Evolutionary conservation across 2,329 filamentous ascomycete species (phyloP).

Genomic region (Colletotrichum aenigma): DNA sequence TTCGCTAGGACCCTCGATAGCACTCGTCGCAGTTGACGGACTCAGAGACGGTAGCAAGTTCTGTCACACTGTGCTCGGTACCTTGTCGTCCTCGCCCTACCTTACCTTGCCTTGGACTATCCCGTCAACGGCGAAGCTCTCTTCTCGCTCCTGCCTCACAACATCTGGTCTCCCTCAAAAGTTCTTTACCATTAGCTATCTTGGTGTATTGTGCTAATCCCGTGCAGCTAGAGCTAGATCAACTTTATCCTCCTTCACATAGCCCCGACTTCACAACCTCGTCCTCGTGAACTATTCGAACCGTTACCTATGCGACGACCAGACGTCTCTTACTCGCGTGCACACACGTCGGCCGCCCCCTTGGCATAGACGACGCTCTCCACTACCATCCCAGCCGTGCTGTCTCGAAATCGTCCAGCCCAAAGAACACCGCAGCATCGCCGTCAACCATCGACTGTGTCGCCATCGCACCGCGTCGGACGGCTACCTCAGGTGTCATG

Average conservation of each 20-base stretch:
- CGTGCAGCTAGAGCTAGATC: background rate
- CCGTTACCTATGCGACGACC: background rate
- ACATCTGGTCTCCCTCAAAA: background rate
- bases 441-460: background rate
- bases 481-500: background rate
- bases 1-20: background rate
- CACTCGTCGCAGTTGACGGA: background rate
- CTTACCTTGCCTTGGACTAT: background rate
- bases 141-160: background rate
- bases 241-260: background rate
- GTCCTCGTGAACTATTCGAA: background rate
- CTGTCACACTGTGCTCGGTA: background rate
- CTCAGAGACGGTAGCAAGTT: background rate
- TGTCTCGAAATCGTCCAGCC: background rate
- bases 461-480: background rate
- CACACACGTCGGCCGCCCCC: background rate
- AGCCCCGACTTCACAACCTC: background rate
- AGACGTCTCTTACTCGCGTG: background rate
- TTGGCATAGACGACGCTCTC: background rate
- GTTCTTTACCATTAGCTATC: background rate
- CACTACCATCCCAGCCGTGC: background rate
- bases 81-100: background rate
- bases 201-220: background rate
- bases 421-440: background rate
- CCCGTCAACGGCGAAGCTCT: background rate